Evolutionary conservation across 805 yeast genomes (phyloP).

Genomic region (Torulaspora indica): DNA sequence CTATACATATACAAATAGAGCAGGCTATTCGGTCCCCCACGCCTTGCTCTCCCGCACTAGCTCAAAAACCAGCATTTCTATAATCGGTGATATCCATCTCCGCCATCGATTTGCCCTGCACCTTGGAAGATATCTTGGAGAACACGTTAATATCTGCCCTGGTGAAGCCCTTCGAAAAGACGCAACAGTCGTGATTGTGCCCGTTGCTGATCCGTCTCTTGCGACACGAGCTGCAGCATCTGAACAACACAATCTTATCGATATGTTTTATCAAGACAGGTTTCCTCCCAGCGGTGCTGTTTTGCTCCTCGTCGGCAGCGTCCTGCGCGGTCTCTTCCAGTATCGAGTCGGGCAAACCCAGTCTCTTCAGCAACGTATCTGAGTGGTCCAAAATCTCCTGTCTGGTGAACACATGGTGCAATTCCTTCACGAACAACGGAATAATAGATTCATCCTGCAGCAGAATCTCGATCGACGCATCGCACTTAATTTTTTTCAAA

Average conservation of each 20-base stretch:
- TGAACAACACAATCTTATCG: conserved; percentile 43
- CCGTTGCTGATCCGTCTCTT: conserved; percentile 13
- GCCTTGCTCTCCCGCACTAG: not conserved
- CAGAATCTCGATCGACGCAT: conserved; percentile 53
- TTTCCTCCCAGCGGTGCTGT: not conserved
- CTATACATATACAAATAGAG: conserved; percentile 1
- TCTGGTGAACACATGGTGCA: conserved; percentile 22
- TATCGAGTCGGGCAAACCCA: conserved; percentile 4
- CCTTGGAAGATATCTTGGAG: conserved; percentile 16
- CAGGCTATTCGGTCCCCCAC: too few species aligned
- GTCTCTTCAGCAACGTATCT: conserved; percentile 5
- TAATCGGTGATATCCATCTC: conserved; percentile 22
- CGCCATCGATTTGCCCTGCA: conserved; percentile 14
- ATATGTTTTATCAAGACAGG: conserved; percentile 27
- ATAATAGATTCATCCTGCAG: conserved; percentile 25
- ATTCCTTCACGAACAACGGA: conserved; percentile 16
- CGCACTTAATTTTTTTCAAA: conserved; percentile 65
- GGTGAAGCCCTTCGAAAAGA: conserved; percentile 54
- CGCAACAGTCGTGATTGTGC: conserved; percentile 38
- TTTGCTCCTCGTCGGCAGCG: not conserved
- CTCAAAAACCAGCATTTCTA: conserved; percentile 20
- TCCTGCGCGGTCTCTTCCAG: conserved; percentile 1
- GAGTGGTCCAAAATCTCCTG: conserved; percentile 14
- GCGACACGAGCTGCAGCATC: conserved; percentile 53
- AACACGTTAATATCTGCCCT: conserved; percentile 29